Evolutionary conservation across 73 alveolate species (phyloP), one percentile per base, ranked within the genome.

Genomic region (Paraurostyla sp.): DNA sequence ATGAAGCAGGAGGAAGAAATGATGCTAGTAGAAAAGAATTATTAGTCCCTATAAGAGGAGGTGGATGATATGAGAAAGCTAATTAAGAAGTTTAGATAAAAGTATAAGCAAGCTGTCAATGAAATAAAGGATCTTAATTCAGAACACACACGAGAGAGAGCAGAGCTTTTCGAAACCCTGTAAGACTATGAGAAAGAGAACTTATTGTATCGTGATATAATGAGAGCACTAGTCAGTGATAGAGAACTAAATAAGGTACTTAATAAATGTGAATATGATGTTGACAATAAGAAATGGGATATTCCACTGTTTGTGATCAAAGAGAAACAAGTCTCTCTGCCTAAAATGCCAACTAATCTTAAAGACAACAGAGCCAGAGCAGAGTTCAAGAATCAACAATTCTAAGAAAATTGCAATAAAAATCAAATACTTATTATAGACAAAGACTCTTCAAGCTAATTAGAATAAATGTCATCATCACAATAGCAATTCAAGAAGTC

Each of bases 81-180:
- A 6, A 88, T 83, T n/a, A 80, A 80, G 57, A 81, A 60, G 48
- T 60, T 94, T 32, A 78, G 93, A 41, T 63, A 41, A 25, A 87
- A 92, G 59, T 94, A 94, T 48, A 88, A 89, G 51, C 46, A 65
- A 46, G 92, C 95, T 18, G 85, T 88, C 11, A 88, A 68, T 36
- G 99, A 97, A 88, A 93, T 97, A 18, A 96, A 97, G 60, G 99
- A 97, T 90, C 86, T 97, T 20, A 91, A 92, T 76, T 83, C 85
- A 51, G 99, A 96, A 69, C 90, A 92, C 76, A 89, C 92, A 49
- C 90, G 92, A 60, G 99, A 97, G 81, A 92, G 96, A 76, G 94
- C 94, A 42, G 98, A 96, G 76, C 88, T 95, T 45, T 87, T 95
- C 62, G 98, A 96, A 63, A 73, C 94, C 18, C 88, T 97, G 11